Evolutionary conservation across 495 filamentous ascomycete genomes (phyloP), one percentile per base, ranked within the genome.

Genomic region (Aspergillus affinis): DNA sequence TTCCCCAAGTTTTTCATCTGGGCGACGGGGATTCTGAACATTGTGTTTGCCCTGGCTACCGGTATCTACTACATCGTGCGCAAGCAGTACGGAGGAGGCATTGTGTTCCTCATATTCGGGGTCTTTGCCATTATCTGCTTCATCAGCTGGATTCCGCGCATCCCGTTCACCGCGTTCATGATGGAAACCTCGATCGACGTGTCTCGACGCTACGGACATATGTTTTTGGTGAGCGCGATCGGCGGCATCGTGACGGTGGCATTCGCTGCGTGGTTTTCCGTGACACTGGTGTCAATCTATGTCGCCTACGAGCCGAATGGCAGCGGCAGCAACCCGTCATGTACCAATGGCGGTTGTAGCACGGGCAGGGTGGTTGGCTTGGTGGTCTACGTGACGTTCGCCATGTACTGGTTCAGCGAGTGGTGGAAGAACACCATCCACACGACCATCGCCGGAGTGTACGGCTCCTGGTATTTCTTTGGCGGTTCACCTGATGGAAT

Each of bases 1-100:
- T 96, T 93, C 61, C 92, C 93, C 5, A 96, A 96, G 69, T 84
- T 91, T 64, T 91, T 93, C 62, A 92, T 97, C 66, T 96, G 90
- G 89, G 86, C 88, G 54, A 95, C 92, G 1, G 85, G 86, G 19
- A 86, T 89, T 52, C 60, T 88, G 48, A 86, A 90, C 57, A 85
- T 89, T 52, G 76, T 86, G 21, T 83, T 88, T 59, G 86, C 87
- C 27, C 72, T 90, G 29, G 89, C 77, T 6, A 90, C 88, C 0
- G 87, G 84, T 1, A 82, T 90, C 49, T 86, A 86, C 70, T 89
- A 88, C 71, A 82, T 88, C 32, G 72, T 75, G 3, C 72, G 83
- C 13, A 82, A 85, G 57, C 89, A 92, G 68, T 96, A 86, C 67
- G 87, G 86, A 27, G 91, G 89, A 19, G 93, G 88, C 18, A 90